Evolutionary conservation across 257 asterid species (phyloP), one percentile per base, ranked within the genome.

Genomic region (Nicotiana undulata): DNA sequence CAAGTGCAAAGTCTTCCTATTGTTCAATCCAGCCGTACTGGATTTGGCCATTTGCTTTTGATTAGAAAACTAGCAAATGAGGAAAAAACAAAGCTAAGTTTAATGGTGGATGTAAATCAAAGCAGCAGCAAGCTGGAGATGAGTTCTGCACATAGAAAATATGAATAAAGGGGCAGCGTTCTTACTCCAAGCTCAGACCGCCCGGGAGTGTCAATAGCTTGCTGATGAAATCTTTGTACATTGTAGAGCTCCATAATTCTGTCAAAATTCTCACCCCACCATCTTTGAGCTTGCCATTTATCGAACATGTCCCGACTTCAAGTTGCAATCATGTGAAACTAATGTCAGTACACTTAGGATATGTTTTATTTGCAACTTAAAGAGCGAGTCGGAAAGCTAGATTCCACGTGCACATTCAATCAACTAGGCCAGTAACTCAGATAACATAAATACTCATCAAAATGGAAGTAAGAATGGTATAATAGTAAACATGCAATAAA

Each of bases 211-310:
- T 89, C 84, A 72, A 89, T 85, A 53, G 93, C 95, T 85, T 92
- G 98, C 88, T 84, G 92, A 63, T 94, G 91, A 86, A 93, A 93
- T 85, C 85, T 93, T 87, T 91, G 97, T 64, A 93, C 97, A 83
- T 93, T 93, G 84, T 93, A 92, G 4, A 93, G 93, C 91, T 93
- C 98, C 96, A 92, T 92, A 79, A 93, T 92, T 75, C 93, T 84
- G 72, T 93, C 98, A 58, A 87, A 93, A 29, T 93, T 93, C 81
- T 93, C 98, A 4, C 92, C 97, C 97, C 97, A 93, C 98, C 97
- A 92, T 80, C 95, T 85, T 78, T 93, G 98, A 44, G 97, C 98
- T 90, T 93, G 90, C 94, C 96, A 92, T 80, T 91, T 93, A 87
- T 91, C 83, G 79, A 92, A 93, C 94, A 91, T 90, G 76, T 93